Conservation (phyloP, 805 yeast species). For the Saccharomycopsis babjevae region DNA sequence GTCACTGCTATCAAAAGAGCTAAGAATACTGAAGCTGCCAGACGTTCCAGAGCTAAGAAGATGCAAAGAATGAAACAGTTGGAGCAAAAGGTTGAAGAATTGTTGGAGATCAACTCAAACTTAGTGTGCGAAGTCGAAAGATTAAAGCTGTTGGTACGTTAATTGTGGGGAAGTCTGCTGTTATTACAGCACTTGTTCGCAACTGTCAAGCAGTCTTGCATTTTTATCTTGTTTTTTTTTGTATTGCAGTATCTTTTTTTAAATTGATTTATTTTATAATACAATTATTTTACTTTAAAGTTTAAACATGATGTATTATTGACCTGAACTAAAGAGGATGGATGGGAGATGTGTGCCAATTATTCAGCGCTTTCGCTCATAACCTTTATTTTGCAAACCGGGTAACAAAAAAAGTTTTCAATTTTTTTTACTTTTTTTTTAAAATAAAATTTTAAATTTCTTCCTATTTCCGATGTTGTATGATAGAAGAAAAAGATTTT, state of each 20-base stretch:
- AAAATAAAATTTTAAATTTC: not conserved
- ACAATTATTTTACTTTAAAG: not conserved
- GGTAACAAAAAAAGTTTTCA: not conserved
- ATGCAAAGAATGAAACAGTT: slow-evolving; percentile 78
- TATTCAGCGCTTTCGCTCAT: too few species aligned
- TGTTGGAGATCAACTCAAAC: slow-evolving; percentile 46
- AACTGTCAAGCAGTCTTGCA: not conserved
- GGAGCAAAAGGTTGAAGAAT: slow-evolving; percentile 63
- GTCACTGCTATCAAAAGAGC: slow-evolving; percentile 81
- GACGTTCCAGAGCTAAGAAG: slow-evolving; percentile 89
- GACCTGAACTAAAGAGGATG: not conserved
- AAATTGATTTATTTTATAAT: not conserved
- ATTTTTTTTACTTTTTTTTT: not conserved
- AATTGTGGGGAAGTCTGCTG: too few species aligned
- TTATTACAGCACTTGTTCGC: not conserved
- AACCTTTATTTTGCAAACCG: not conserved
- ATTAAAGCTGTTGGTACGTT: slow-evolving; percentile 39
- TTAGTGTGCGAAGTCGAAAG: slow-evolving; percentile 57
- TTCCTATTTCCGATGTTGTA: too few species aligned
- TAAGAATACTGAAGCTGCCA: slow-evolving; percentile 90
- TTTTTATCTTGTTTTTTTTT: slow-evolving; percentile 2
- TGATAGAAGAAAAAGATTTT: too few species aligned
- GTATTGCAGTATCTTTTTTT: not conserved
- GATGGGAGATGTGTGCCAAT: not conserved
- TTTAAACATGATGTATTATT: not conserved